Percentiles rank a stretch among this genome's conserved stretches.
These are phyloP conservation scores for Phycomyces blakesleeanus DNA, from an alignment of 192 early-diverging fungal genomes.

Conservation along the genomic window DNA sequence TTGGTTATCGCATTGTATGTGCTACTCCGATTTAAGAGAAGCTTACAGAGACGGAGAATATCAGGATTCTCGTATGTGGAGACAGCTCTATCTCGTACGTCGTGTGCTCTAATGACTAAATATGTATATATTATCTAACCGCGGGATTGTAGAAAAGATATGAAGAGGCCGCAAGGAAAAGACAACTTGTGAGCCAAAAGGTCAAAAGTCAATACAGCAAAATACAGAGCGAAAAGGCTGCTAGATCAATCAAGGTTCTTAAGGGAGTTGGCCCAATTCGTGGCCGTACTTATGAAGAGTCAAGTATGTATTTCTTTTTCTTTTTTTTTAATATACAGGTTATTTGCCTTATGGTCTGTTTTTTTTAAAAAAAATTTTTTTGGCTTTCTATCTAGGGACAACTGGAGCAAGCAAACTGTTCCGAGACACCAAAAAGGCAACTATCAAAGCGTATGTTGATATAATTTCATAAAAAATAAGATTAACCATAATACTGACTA, in stretches of 20 bases:
- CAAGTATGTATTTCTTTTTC: background rate
- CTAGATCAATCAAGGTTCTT: conserved; percentile 16
- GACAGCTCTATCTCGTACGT: conserved; percentile 15
- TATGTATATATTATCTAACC: background rate
- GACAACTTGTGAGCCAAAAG: conserved; percentile 1
- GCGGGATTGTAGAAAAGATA: conserved; percentile 3
- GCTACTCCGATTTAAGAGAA: conserved; percentile 7
- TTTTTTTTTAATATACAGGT: background rate
- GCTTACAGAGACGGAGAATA: conserved; percentile 9
- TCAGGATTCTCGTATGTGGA: conserved; percentile 7
- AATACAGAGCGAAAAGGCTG: conserved; percentile 9
- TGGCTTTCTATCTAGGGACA: too few species aligned
- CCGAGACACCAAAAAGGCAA: conserved; percentile 2
- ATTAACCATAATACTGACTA: too few species aligned
- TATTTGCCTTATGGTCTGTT: too few species aligned
- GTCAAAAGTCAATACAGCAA: conserved; percentile 11
- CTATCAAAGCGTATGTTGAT: conserved; percentile 5
- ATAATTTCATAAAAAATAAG: too few species aligned
- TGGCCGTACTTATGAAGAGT: conserved; percentile 3
- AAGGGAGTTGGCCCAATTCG: background rate
- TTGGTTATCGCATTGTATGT: conserved; percentile 13
- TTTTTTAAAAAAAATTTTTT: too few species aligned
- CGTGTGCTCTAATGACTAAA: too few species aligned
- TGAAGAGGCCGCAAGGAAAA: conserved; percentile 7
- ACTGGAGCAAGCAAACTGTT: conserved; percentile 1